Conservation (phyloP, 768 basidiomycete genomes). For the Mycena alexandri region DNA sequence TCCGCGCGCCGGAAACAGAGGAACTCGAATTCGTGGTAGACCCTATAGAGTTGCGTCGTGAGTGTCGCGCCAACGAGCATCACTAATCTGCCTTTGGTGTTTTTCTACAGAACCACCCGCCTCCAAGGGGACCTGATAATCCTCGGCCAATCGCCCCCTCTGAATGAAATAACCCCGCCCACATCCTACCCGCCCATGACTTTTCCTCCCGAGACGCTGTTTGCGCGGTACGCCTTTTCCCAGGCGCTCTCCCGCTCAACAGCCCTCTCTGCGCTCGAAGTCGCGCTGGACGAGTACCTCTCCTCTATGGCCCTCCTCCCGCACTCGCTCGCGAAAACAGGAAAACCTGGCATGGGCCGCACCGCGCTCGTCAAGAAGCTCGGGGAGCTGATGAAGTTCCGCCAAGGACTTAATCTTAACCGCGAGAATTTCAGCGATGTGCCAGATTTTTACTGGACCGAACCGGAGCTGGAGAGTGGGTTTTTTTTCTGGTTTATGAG, state of each 20-base stretch:
- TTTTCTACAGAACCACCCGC: conserved; percentile 75
- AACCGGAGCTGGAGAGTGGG: conserved; percentile 89
- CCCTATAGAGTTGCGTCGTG: conserved; percentile 80
- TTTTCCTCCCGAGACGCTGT: conserved; percentile 77
- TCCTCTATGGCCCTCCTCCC: conserved; percentile 87
- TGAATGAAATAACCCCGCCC: conserved; percentile 65
- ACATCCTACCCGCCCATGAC: conserved; percentile 63
- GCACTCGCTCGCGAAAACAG: conserved; percentile 78
- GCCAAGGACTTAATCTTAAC: conserved; percentile 93
- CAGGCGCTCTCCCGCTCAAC: conserved; percentile 93
- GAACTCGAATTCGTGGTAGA: conserved; percentile 95
- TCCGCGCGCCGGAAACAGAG: conserved; percentile 84
- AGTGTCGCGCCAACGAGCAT: conserved; percentile 38
- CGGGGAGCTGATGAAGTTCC: conserved; percentile 90
- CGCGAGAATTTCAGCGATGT: conserved; percentile 90
- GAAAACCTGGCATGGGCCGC: conserved; percentile 86
- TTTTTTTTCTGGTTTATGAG: not conserved
- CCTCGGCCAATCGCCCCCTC: conserved; percentile 75
- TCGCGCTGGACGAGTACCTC: conserved; percentile 85
- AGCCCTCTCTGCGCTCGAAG: conserved; percentile 88
- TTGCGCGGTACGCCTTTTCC: conserved; percentile 92
- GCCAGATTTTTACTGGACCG: conserved; percentile 95
- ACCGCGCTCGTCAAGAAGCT: conserved; percentile 92
- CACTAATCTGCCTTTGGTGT: conserved; percentile 28
- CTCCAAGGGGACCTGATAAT: conserved; percentile 94